Evolutionary conservation across 331 rosid genomes (phyloP), one percentile per base, ranked within the genome.

Genomic region (Ulmus americana): DNA sequence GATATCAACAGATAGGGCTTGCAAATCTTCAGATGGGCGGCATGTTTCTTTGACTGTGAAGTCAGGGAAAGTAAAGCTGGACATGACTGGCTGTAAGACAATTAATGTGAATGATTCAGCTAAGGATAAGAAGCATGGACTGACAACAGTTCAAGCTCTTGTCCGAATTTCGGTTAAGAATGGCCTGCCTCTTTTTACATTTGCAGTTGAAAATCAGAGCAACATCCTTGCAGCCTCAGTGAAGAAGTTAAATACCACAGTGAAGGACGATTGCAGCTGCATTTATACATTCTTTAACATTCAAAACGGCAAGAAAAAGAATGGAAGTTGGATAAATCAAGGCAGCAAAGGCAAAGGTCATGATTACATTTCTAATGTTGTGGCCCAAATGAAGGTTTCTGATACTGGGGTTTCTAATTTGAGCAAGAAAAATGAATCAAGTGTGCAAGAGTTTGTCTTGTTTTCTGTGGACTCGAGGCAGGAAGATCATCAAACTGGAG

Each of bases 331-430:
- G 98, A 84, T 85, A 38, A 80, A 67, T 72, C 90, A 91, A 72
- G 87, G 86, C 11, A 71, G 87, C 42, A 88, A 73, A 70, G 83
- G 83, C 76, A 86, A 85, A 72, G 85, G 79, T 77, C 74, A 70
- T 59, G 91, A 87, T 58, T 94, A 85, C 47, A 60, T 79, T 67
- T 83, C 59, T 55, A 83, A 85, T 64, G 83, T 77, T 61, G 70
- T 94, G 69, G 97, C 97, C 48, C 97, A 90, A 67, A 85, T 94
- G 99, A 87, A 78, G 76, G 91, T 84, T 64, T 84, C 95, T 42
- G 84, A 78, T 67, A 73, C 85, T 14, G 84, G 66, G 65, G 56
- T 47, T 64, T 71, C 76, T 70, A 75, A 62, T 77, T 74, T 81
- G 47, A 49, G 63, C 42, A 61, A 77, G 52, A 73, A 74, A 54